Evolutionary conservation across 176 grass and related monocot genomes (phyloP), one percentile per base, ranked within the genome.

Genomic region (Alloteropsis semialata): DNA sequence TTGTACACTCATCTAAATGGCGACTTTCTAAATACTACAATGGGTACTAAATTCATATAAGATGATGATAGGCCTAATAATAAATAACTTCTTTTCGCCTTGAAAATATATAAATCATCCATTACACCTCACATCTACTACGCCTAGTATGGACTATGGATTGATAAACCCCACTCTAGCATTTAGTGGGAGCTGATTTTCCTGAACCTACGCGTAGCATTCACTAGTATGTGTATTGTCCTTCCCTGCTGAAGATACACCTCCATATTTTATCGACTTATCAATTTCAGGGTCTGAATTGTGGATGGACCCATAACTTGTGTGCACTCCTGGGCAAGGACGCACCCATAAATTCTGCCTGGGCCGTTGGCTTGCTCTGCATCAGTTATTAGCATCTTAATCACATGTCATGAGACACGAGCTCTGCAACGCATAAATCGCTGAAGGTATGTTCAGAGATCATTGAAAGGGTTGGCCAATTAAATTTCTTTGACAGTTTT

Each of bases 341-440:
- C 24, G 69, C 41, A 81, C 58, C 29, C 13, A 42, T 74, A 44
- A 55, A 69, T 69, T 67, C 17, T 85, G 33, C 8, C 55, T 72
- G 13, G 54, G 39, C 33, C 11, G 32, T 72, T 70, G 66, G 41
- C 43, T 86, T 73, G 33, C 19, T 42, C 46, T 44, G 55, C 67
- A 64, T 41, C 68, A 87, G 50, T 87, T 77, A 87, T 44, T 75
- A 18, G 39, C 51, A 62, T 70, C 53, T 76, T 76, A 87, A 66
- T 76, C 50, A 76, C 66, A 71, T 59, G 10, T 28, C 43, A 81
- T 36, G 21, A 65, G 29, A 65, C 29, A 81, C 57, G 37, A 37
- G 5, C 74, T 50, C 83, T 77, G 53, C 65, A 78, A 12, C 37
- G 75, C 49, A 75, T 42, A 67, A 81, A 68, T 6, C 21, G 39